Base-by-base conservation (phyloP, 2,329 filamentous ascomycete species). In the Talaromyces sp. region DNA sequence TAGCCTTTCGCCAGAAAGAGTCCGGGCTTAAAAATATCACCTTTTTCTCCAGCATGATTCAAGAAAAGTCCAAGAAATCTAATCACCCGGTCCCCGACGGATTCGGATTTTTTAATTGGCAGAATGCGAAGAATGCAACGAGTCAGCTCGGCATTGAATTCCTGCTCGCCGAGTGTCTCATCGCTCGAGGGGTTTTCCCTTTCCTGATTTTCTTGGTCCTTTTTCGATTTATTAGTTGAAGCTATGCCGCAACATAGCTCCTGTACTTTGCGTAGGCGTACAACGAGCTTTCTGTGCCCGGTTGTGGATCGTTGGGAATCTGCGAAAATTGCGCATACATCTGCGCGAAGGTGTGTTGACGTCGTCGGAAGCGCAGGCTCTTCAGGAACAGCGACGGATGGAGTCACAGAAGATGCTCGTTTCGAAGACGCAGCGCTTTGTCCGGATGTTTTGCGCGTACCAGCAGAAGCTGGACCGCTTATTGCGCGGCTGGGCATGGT, bases 231-330 rank as follows among this genome's bases (percentile, higher is more conserved):
- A 28, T 76, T 75, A 42, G 76, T 75, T 30, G 52, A 40, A 1
- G 79, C 77, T 64, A 87, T 84, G 57, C 84, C 85, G 65, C 82
- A 85, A 78, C 92, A 96, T 42, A 88, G 83, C 73, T 97, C 94
- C 70, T 98, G 94, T 51, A 96, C 85, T 76, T 96, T 97, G 65
- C 94, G 87, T 64, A 99, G 79, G 56, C 88, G 92, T 63, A 97
- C 90, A 4, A 90, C 89, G 0, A 96, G 84, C 73, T 98, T 98
- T 63, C 94, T 84, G 74, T 99, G 95, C 1, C 91, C 91, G 1
- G 93, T 92, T 0, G 90, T 96, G 1, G 91, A 96, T 68, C 89
- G 88, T 75, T 99, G 95, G 36, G 94, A 92, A 74, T 93, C 90
- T 66, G 84, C 83, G 71, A 93, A 93, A 56, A 92, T 83, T 60